Evolutionary conservation across 108 stramenopile genomes (phyloP).

Genomic region (Craspedostauros australis): DNA sequence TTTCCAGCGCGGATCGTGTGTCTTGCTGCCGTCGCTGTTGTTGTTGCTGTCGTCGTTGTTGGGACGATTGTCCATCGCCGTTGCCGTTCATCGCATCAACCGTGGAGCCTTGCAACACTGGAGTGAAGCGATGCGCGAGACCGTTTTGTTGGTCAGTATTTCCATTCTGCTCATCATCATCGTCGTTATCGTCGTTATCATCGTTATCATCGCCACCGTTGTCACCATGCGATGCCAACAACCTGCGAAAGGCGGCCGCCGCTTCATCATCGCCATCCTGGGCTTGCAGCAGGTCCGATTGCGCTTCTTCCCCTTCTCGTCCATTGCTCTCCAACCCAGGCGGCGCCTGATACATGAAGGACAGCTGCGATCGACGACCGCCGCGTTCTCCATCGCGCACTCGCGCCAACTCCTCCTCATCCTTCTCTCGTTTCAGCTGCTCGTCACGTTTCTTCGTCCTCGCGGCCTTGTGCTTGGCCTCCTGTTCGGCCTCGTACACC

Average conservation of each 20-base stretch:
- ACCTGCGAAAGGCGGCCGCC: conserved; percentile 73
- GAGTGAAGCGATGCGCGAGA: conserved; percentile 18
- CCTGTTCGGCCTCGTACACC: conserved; percentile 74
- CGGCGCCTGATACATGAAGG: conserved; percentile 76
- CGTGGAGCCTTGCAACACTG: conserved; percentile 30
- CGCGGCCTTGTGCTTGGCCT: conserved; percentile 42
- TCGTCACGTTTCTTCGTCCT: conserved; percentile 49
- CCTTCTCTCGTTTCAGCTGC: conserved; percentile 68
- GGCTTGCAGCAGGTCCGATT: conserved; percentile 24
- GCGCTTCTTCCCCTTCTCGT: neutral
- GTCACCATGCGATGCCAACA: conserved; percentile 42
- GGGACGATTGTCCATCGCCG: neutral
- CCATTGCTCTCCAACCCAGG: conserved; percentile 42
- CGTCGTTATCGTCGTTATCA: neutral
- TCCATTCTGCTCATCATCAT: neutral
- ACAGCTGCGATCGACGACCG: conserved; percentile 54
- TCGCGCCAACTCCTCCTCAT: conserved; percentile 74
- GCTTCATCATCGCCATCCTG: conserved; percentile 80
- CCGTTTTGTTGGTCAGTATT: neutral
- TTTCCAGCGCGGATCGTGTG: conserved; percentile 54
- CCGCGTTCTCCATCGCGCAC: conserved; percentile 48
- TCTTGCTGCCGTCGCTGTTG: conserved; percentile 7
- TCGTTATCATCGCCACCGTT: neutral
- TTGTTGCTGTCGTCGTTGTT: neutral
- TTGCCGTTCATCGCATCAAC: conserved; percentile 10